These are phyloP conservation scores for Parascedosporium putredinis DNA, from an alignment of 2,329 filamentous ascomycete species.

Conservation along the genomic window DNA sequence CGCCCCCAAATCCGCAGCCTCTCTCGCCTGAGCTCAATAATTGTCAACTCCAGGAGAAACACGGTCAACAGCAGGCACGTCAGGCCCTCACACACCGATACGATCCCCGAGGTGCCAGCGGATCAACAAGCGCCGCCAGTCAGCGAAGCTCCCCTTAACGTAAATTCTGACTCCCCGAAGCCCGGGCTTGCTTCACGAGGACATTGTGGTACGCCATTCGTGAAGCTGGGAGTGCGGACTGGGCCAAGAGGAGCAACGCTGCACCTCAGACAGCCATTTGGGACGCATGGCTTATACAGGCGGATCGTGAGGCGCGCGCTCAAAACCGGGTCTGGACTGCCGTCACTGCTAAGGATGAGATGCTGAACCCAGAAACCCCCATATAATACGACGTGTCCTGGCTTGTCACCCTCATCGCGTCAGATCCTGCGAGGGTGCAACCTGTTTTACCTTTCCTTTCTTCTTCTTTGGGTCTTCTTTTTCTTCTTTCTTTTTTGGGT, in stretches of 20 bases:
- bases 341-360: conserved; percentile 36
- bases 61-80: not conserved
- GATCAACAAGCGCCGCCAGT: no score
- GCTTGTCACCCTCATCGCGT: no score
- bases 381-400: no score
- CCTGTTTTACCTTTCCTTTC: conserved; percentile 8
- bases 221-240: conserved; percentile 39
- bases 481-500: not conserved
- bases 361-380: conserved; percentile 37
- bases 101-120: no score
- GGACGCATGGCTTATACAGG: conserved; percentile 42
- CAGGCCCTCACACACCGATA: no score
- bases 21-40: not conserved
- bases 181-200: conserved; percentile 32
- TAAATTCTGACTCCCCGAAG: not conserved
- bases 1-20: not conserved
- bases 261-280: conserved; percentile 42
- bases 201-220: conserved; percentile 50
- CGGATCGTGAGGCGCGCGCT: conserved; percentile 26
- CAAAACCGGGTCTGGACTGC: conserved; percentile 30
- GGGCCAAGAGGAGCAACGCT: conserved; percentile 40
- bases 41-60: not conserved
- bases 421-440: no score
- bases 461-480: conserved; percentile 2
- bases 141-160: not conserved